Conservation (phyloP, 2,329 filamentous ascomycete species). For the Colletotrichum theobromicola region DNA sequence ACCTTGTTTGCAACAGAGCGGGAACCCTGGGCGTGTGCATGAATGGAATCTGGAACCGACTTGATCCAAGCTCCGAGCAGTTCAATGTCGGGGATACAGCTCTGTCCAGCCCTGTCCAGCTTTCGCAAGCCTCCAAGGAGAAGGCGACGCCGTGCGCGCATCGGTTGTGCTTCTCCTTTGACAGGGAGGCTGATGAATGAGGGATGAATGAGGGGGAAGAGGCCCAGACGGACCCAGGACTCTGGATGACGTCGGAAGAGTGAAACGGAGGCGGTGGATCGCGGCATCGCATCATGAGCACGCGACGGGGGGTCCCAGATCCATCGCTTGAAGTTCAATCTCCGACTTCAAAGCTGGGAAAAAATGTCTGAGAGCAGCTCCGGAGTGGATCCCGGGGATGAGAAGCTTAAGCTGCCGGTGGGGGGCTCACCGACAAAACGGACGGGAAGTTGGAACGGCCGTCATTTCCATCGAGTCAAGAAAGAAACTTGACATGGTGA, state of each 20-base stretch:
- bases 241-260: constrained; percentile 20
- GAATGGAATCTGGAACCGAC: constrained; percentile 7
- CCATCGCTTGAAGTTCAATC: constrained; percentile 21
- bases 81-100: background rate
- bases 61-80: constrained; percentile 4
- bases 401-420: constrained; percentile 11
- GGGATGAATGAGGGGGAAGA: background rate
- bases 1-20: constrained; percentile 12
- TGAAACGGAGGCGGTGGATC: constrained; percentile 21
- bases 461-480: background rate
- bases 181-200: background rate
- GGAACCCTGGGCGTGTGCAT: constrained; percentile 16
- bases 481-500: background rate
- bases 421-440: constrained; percentile 18
- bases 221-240: background rate
- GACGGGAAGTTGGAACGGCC: background rate
- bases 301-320: constrained; percentile 8
- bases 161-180: background rate
- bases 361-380: constrained; percentile 2
- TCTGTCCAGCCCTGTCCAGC: background rate
- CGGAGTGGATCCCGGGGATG: constrained; percentile 18
- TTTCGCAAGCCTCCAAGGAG: background rate
- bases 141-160: background rate
- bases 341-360: constrained; percentile 17
- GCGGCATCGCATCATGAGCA: constrained; percentile 14